Evolutionary conservation across 2,329 filamentous ascomycete genomes (phyloP).

Genomic region (Fusarium euwallaceae): DNA sequence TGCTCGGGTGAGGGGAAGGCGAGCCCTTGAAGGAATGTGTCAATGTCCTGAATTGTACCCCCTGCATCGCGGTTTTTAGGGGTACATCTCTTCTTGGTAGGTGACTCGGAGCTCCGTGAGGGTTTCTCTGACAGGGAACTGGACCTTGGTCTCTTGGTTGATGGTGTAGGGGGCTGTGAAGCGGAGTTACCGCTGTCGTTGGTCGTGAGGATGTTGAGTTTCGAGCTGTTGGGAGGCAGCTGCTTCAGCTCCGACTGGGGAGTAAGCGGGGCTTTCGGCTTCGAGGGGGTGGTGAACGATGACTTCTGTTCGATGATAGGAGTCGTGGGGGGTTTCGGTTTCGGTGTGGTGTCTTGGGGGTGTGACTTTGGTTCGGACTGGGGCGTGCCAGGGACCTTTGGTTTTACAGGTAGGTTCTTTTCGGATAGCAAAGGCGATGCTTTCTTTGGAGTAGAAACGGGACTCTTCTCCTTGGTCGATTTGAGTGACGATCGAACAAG

Average conservation of each 20-base stretch:
- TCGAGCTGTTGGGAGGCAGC: not conserved
- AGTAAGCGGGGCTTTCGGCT: not conserved
- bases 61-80: not conserved
- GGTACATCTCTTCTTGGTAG: not conserved
- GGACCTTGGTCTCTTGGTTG: not conserved
- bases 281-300: not conserved
- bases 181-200: not conserved
- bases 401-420: not conserved
- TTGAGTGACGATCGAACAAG: not conserved
- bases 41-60: not conserved
- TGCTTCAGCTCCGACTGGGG: not conserved
- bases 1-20: not conserved
- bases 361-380: not conserved
- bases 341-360: not conserved
- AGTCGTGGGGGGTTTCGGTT: not conserved
- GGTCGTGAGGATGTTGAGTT: not conserved
- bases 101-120: not conserved
- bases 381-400: not conserved
- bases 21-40: not conserved
- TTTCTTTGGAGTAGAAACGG: not conserved
- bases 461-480: not conserved
- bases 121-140: not conserved
- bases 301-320: not conserved
- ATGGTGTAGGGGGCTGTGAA: not conserved
- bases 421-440: not conserved